Evolutionary conservation across 129 eudicot genomes (phyloP), one percentile per base, ranked within the genome.

Genomic region (Saposhnikovia divaricata): DNA sequence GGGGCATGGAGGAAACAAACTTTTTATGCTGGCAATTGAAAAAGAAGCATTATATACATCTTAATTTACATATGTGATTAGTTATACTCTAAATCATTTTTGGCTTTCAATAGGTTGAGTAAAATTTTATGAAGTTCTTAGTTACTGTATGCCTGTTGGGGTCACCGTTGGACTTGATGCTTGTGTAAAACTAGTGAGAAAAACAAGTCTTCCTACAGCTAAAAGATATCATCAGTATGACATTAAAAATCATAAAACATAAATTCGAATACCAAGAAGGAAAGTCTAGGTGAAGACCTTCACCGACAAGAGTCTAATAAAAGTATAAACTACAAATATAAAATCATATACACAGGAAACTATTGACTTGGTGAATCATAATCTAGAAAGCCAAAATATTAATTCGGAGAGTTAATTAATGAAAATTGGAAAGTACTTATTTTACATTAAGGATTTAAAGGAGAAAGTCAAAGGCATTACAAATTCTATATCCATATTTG

Each of bases 31-130:
- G 7, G 21, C 50, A 8, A 19, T 72, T 43, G 37, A 75, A 27
- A 28, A 27, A 48, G 66, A 45, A 13, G 11, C 4, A 75, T 28
- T 34, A 34, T 74, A n/a, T n/a, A n/a, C n/a, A n/a, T n/a, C n/a
- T n/a, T n/a, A n/a, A n/a, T n/a, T n/a, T n/a, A 31, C 13, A 21
- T 25, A 70, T 82, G n/a, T 72, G 76, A 45, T 63, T 76, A 71
- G 66, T 39, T 70, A 38, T 79, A 23, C 7, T 57, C 3, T 57
- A 57, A n/a, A 0, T 21, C 66, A 21, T 57, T 23, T 59, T 23
- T 9, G n/a, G n/a, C 66, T 59, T 55, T 3, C 10, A n/a, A 0
- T 3, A 51, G 19, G 21, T 51, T 19, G 69, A 10, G 69, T 9
- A n/a, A n/a, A 61, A 25, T 5, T 28, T 13, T 25, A 8, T 4